A percentile compares a stretch with the other conserved stretches of the same genome.
These are phyloP conservation scores for Cicer chorassanicum DNA, from an alignment of 306 rosid species.

Conservation along the genomic window DNA sequence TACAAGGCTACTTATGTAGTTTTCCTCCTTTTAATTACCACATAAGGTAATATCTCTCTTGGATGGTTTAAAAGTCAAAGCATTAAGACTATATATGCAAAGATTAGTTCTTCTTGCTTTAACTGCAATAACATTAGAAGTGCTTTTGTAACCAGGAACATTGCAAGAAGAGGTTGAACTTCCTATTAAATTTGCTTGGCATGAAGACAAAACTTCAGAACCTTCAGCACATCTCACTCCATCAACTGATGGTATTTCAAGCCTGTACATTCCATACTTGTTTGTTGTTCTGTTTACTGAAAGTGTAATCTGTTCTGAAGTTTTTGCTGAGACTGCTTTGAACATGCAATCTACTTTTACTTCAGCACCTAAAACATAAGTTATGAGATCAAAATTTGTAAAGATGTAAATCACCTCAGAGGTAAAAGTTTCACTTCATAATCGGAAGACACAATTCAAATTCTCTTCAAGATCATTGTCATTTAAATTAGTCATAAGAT, in stretches of 20 bases:
- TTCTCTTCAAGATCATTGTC: not conserved
- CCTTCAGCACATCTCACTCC: constrained; percentile 93
- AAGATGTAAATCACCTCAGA: not conserved
- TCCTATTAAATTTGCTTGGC: constrained; percentile 72
- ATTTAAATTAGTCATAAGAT: not conserved
- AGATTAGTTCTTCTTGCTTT: constrained; percentile 76
- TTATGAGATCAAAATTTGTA: constrained; percentile 1
- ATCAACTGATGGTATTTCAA: constrained; percentile 90
- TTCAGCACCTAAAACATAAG: constrained; percentile 68
- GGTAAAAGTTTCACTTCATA: too few species aligned
- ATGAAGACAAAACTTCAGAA: constrained; percentile 70
- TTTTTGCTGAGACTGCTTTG: constrained; percentile 70
- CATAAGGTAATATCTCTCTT: constrained; percentile 63
- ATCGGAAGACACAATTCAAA: not conserved
- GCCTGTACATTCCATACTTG: constrained; percentile 69
- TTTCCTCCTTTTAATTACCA: constrained; percentile 49
- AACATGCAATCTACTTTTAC: constrained; percentile 80
- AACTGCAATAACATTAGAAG: constrained; percentile 75
- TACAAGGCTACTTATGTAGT: constrained; percentile 44
- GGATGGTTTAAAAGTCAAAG: constrained; percentile 84
- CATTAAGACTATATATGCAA: constrained; percentile 84
- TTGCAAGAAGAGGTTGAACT: constrained; percentile 79
- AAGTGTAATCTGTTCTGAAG: constrained; percentile 72
- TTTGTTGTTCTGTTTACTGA: constrained; percentile 93
- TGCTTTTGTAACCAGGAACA: constrained; percentile 81